phyloP scores from a whole-genome alignment of 2,329 filamentous ascomycete species.

The Diplodia sapinea region DNA sequence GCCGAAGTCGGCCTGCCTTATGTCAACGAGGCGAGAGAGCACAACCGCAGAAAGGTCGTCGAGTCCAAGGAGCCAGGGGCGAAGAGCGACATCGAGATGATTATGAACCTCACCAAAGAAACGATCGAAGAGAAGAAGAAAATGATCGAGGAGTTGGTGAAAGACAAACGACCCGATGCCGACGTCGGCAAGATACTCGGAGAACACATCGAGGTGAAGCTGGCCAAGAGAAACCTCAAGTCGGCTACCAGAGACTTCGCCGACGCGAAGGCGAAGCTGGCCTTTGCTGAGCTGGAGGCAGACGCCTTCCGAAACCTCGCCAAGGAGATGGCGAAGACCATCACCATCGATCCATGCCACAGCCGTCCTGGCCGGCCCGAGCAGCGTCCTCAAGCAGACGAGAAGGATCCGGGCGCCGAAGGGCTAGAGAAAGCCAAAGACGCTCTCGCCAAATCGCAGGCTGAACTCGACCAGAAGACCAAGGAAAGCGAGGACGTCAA shows the following conservation, averaged over 20 bases:
- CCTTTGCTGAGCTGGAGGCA: not conserved
- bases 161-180: not conserved
- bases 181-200: not conserved
- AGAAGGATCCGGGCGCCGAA: constrained; percentile 29
- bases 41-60: not conserved
- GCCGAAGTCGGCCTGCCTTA: not conserved
- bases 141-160: not conserved
- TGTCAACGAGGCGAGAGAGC: not conserved
- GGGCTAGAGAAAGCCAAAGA: not conserved
- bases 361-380: not conserved
- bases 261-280: not conserved
- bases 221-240: not conserved
- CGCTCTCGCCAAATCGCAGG: not conserved
- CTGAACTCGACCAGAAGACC: not conserved
- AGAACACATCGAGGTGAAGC: not conserved
- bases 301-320: not conserved
- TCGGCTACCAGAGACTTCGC: not conserved
- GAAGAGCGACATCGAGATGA: constrained; percentile 12
- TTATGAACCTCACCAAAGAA: not conserved
- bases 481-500: not conserved
- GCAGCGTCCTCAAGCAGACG: constrained; percentile 30
- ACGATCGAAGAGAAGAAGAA: not conserved
- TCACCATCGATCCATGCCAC: not conserved
- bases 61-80: not conserved
- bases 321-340: not conserved